phyloP scores from a whole-genome alignment of 306 rosid genomes.

The Rosa persica region DNA sequence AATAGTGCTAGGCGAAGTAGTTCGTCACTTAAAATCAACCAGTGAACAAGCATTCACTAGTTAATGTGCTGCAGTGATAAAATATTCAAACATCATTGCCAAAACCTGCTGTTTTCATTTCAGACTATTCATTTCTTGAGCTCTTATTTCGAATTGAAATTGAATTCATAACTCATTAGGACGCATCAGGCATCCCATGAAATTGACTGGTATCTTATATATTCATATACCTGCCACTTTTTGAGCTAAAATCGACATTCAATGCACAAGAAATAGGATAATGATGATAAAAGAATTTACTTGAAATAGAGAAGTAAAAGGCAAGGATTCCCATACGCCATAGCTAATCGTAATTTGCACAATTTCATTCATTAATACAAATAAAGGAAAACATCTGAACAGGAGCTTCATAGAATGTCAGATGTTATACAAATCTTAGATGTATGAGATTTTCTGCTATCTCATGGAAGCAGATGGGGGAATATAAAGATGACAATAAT shows the following conservation, averaged over 20 bases:
- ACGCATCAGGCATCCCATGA: not conserved
- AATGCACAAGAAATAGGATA: not conserved
- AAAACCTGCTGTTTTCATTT: constrained; percentile 4
- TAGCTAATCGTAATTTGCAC: not conserved
- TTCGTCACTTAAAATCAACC: not conserved
- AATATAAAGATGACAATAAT: no score
- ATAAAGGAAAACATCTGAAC: not conserved
- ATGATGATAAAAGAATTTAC: not conserved
- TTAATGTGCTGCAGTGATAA: not conserved
- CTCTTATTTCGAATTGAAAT: not conserved
- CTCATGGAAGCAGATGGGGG: no score
- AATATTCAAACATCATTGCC: not conserved
- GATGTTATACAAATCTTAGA: no score
- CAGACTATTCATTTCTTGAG: not conserved
- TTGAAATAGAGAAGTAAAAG: not conserved
- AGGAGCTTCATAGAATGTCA: no score
- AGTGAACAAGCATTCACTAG: not conserved
- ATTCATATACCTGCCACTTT: not conserved
- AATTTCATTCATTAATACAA: not conserved
- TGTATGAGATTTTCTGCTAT: no score
- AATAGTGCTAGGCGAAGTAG: not conserved
- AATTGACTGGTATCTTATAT: not conserved
- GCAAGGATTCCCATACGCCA: not conserved
- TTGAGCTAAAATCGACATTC: not conserved
- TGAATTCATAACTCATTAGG: not conserved